phyloP scores from a whole-genome alignment of 31 red algal species.

The Odonthalia washingtoniensis region DNA sequence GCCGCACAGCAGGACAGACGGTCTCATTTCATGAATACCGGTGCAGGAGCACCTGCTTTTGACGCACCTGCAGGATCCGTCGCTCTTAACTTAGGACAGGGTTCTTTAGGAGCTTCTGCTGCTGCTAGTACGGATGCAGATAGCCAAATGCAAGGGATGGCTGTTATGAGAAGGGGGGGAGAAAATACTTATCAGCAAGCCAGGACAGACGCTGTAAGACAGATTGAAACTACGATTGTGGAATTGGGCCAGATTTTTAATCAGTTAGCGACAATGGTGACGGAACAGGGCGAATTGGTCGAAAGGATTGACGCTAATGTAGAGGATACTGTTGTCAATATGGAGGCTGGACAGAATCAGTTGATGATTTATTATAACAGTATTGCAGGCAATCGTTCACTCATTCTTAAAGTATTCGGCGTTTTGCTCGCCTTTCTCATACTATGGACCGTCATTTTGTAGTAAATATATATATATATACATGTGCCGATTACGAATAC shows the following conservation, averaged over 20 bases:
- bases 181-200: conserved; percentile 83
- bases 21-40: conserved; percentile 74
- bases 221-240: conserved; percentile 97
- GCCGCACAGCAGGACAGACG: conserved; percentile 87
- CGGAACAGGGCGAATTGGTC: conserved; percentile 98
- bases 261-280: conserved; percentile 98
- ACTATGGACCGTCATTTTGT: conserved; percentile 95
- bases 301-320: conserved; percentile 98
- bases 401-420: conserved; percentile 98
- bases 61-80: conserved; percentile 56
- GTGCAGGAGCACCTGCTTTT: conserved; percentile 50
- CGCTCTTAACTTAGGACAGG: conserved; percentile 84
- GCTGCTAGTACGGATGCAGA: conserved; percentile 1
- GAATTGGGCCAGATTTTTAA: conserved; percentile 99
- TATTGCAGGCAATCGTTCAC: conserved; percentile 86
- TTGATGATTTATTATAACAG: conserved; percentile 94
- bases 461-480: conserved; percentile 12
- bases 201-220: conserved; percentile 87
- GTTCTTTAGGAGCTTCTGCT: conserved; percentile 74
- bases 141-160: conserved; percentile 20
- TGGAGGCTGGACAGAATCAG: conserved; percentile 93
- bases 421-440: conserved; percentile 88
- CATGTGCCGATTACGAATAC: too few species aligned
- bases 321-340: conserved; percentile 86
- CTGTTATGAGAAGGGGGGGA: conserved; percentile 52